Evolutionary conservation across 495 filamentous ascomycete species (phyloP).

Genomic region (Lichina pygmaea): DNA sequence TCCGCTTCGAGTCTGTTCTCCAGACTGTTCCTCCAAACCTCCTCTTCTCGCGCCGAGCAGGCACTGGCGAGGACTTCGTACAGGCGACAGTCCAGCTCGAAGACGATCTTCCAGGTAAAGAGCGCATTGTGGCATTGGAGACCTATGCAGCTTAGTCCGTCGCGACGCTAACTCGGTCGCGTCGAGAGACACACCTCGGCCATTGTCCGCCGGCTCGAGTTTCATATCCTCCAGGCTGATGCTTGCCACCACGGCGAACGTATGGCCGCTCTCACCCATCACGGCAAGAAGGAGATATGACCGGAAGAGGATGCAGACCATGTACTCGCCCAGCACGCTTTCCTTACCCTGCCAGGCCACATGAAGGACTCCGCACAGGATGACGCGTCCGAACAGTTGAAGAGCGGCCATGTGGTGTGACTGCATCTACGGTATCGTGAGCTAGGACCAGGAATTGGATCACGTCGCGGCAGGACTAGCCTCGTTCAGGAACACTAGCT

Average conservation of each 20-base stretch:
- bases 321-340: slow-evolving; percentile 45
- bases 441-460: not conserved
- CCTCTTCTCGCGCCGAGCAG: slow-evolving; percentile 58
- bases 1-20: slow-evolving; percentile 6
- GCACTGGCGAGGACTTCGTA: slow-evolving; percentile 77
- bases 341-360: slow-evolving; percentile 51
- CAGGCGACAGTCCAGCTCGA: slow-evolving; percentile 45
- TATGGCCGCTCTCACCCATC: slow-evolving; percentile 25
- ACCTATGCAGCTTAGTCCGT: slow-evolving; percentile 20
- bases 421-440: slow-evolving; percentile 2
- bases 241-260: slow-evolving; percentile 49
- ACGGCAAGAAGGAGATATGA: slow-evolving; percentile 57
- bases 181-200: slow-evolving; percentile 31
- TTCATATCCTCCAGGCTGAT: slow-evolving; percentile 42
- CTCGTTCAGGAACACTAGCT: slow-evolving; percentile 42
- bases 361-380: slow-evolving; percentile 66
- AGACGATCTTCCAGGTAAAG: slow-evolving; percentile 84
- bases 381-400: slow-evolving; percentile 54
- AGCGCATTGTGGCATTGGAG: slow-evolving; percentile 63
- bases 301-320: slow-evolving; percentile 68
- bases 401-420: slow-evolving; percentile 17
- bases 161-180: not conserved
- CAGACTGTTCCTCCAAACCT: slow-evolving; percentile 39
- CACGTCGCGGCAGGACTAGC: slow-evolving; percentile 15
- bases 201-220: slow-evolving; percentile 56